Evolutionary conservation across 768 basidiomycete genomes (phyloP).

Genomic region (Kwoniella botswanensis): DNA sequence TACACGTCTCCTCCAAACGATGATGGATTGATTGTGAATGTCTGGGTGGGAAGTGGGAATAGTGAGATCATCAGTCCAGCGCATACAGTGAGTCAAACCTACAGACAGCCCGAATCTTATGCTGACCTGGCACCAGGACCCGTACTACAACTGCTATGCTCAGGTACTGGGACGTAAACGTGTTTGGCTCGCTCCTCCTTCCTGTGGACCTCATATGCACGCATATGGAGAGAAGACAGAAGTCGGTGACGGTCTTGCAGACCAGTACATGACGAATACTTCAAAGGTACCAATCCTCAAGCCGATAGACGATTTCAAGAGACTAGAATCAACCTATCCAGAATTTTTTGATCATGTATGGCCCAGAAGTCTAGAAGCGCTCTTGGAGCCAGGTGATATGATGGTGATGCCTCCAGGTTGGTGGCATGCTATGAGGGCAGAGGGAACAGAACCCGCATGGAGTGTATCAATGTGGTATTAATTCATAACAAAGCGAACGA

Average conservation of each 20-base stretch:
- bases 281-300: constrained; percentile 79
- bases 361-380: constrained; percentile 67
- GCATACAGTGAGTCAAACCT: constrained; percentile 70
- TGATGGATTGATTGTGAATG: constrained; percentile 52
- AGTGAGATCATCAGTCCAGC: constrained; percentile 82
- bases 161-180: constrained; percentile 89
- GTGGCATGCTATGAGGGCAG: constrained; percentile 56
- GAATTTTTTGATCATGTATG: constrained; percentile 67
- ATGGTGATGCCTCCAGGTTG: constrained; percentile 82
- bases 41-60: constrained; percentile 61
- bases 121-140: constrained; percentile 67
- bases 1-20: constrained; percentile 73
- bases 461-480: constrained; percentile 57
- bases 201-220: constrained; percentile 62
- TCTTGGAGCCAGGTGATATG: constrained; percentile 79
- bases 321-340: constrained; percentile 57
- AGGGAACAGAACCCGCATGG: constrained; percentile 51
- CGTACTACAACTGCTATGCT: constrained; percentile 87
- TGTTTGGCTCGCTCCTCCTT: constrained; percentile 87
- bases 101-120: neutral
- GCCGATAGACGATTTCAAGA: constrained; percentile 20
- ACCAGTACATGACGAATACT: constrained; percentile 74
- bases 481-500: constrained; percentile 3
- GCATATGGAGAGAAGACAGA: constrained; percentile 49
- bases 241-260: constrained; percentile 15